Base-by-base conservation (phyloP, 2,329 filamentous ascomycete species). In the Pseudomassariella vexata region DNA sequence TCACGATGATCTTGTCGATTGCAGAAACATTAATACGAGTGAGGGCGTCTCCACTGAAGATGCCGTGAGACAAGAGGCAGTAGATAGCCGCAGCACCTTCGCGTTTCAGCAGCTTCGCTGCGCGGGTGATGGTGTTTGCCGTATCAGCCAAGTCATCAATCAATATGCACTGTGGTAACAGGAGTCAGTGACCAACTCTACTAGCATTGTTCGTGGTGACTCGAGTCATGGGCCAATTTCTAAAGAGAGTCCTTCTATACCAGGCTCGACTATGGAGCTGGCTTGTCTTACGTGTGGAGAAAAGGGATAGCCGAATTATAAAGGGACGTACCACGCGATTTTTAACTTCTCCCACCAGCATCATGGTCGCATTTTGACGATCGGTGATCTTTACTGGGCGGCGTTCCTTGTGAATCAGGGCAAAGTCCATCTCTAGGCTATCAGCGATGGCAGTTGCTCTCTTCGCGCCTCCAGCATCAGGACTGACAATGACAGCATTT, bases 371-470 rank as follows among this genome's bases (percentile, higher is more conserved):
- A 50, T 95, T 92, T 60, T 94, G 86, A 30, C 85, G 81, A 56
- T 94, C 86, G 36, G 76, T 85, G 57, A 94, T 89, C 47, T 84
- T 83, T 31, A 85, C 94, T 18, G 87, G 88, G 28, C 87, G 83
- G 47, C 87, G 85, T 73, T 94, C 87, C 84, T 96, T 98, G 71
- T 98, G 92, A 51, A 98, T 98, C 37, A 98, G 76, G 28, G 92
- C 92, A 65, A 98, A 96, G 38, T 92, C 87, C 70, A 95, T 88
- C 46, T 87, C 85, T 41, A 96, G 73, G 40, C 83, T 81, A 62
- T 98, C 92, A 9, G 92, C 90, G 57, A 98, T 95, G 28, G 87
- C 84, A 19, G 92, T 95, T 14, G 92, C 92, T 45, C 92, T 79
- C 70, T 98, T 98, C 28, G 92, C 92, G 43, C 92, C 92, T 47